Percentiles rank a stretch among this genome's conserved stretches.
These are phyloP conservation scores for Cladophialophora chaetospira DNA, from an alignment of 2,329 filamentous ascomycete genomes.

Conservation along the genomic window DNA sequence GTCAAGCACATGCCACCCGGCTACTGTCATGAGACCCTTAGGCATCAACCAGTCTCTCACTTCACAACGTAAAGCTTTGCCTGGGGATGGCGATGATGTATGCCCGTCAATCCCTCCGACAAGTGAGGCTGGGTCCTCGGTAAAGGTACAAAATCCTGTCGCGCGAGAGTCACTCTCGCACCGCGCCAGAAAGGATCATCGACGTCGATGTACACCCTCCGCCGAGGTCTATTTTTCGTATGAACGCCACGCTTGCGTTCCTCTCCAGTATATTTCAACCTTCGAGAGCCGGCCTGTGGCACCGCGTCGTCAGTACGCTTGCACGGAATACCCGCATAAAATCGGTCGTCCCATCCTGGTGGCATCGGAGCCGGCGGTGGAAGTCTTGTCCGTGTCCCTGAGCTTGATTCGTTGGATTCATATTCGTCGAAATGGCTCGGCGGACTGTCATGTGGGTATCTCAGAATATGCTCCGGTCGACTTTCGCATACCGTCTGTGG, in stretches of 20 bases:
- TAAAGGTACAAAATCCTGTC: not conserved
- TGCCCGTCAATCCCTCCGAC: not conserved
- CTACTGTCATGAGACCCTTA: too few relatives aligned
- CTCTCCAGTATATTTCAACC: not conserved
- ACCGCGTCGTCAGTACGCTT: not conserved
- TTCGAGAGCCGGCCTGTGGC: not conserved
- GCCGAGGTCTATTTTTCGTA: not conserved
- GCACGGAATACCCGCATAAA: conserved; percentile 1
- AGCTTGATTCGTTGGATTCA: not conserved
- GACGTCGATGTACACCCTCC: not conserved
- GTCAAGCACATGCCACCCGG: too few relatives aligned
- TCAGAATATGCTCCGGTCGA: too few relatives aligned
- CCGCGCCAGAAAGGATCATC: not conserved
- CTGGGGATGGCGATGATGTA: too few relatives aligned
- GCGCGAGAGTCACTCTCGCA: not conserved
- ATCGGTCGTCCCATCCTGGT: conserved; percentile 6
- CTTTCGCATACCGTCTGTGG: too few relatives aligned
- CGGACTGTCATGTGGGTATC: not conserved
- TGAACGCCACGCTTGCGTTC: not conserved
- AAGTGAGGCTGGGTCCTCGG: not conserved
- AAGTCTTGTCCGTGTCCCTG: not conserved
- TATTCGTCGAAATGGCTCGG: not conserved
- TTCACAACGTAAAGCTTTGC: too few relatives aligned
- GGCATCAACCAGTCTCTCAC: too few relatives aligned
- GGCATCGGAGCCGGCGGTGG: conserved; percentile 6